Evolutionary conservation across 2,329 filamentous ascomycete species (phyloP).

Genomic region (Clathrospora elynae): DNA sequence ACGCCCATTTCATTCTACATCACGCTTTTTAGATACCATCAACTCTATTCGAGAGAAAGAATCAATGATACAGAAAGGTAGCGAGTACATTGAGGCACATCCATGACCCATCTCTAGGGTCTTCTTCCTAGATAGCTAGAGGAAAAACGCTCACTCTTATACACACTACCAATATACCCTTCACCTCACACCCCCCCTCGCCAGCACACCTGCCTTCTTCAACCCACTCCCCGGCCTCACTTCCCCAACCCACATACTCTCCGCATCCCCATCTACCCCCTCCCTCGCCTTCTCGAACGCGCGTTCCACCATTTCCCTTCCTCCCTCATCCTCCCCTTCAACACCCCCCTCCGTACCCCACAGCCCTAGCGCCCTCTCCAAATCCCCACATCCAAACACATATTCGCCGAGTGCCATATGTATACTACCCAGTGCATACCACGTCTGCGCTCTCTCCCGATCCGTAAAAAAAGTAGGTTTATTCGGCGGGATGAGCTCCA

Average conservation of each 20-base stretch:
- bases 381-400: slow-evolving; percentile 42
- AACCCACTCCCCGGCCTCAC: slow-evolving; percentile 34
- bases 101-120: too few species aligned
- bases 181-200: slow-evolving; percentile 1
- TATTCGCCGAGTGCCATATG: slow-evolving; percentile 38
- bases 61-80: too few species aligned
- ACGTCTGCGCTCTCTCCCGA: slow-evolving; percentile 34
- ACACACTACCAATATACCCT: too few species aligned
- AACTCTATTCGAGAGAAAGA: too few species aligned
- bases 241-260: slow-evolving; percentile 32
- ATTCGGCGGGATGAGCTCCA: slow-evolving; percentile 42
- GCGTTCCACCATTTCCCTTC: slow-evolving; percentile 24
- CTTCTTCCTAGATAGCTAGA: too few species aligned
- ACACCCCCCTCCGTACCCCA: slow-evolving; percentile 13
- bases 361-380: slow-evolving; percentile 37
- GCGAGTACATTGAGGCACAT: too few species aligned
- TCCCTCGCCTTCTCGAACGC: slow-evolving; percentile 37
- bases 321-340: slow-evolving; percentile 9
- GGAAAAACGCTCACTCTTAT: too few species aligned
- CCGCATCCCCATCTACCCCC: slow-evolving; percentile 35
- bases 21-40: too few species aligned
- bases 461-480: slow-evolving; percentile 37
- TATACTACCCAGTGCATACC: slow-evolving; percentile 36
- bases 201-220: slow-evolving; percentile 29
- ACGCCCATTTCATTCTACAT: too few species aligned